phyloP scores from a whole-genome alignment of 1,284 basidiomycete genomes.

The Sphagnurus paluster region DNA sequence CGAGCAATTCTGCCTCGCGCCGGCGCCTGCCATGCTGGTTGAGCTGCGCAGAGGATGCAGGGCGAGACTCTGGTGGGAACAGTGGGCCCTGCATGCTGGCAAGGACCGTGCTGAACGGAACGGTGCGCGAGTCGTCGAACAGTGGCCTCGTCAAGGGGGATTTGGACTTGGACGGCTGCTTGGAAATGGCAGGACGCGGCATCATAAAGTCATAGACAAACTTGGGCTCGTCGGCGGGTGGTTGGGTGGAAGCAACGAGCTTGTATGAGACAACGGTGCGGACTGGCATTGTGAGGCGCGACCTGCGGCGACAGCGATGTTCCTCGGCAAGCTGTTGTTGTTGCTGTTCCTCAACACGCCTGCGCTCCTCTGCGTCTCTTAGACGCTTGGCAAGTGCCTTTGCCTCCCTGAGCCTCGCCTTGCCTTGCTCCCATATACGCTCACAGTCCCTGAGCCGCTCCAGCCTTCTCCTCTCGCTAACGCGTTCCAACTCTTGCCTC shows the following conservation, averaged over 20 bases:
- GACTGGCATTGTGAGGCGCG: background rate
- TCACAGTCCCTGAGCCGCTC: conserved; percentile 48
- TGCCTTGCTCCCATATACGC: conserved; percentile 53
- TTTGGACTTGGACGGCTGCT: conserved; percentile 10
- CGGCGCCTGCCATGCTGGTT: conserved; percentile 25
- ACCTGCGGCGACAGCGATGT: background rate
- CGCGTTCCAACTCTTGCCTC: conserved; percentile 32
- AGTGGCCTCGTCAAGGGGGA: conserved; percentile 19
- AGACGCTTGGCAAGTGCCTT: conserved; percentile 34
- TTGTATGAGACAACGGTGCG: conserved; percentile 31
- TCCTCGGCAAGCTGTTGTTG: background rate
- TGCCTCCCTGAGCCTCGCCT: conserved; percentile 42
- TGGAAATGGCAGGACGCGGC: conserved; percentile 6
- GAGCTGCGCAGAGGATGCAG: conserved; percentile 13
- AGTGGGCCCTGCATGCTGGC: conserved; percentile 59
- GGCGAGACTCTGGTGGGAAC: conserved; percentile 45
- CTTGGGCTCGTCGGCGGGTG: conserved; percentile 12
- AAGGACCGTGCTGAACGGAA: conserved; percentile 59
- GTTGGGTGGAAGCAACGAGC: conserved; percentile 10
- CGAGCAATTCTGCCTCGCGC: conserved; percentile 41
- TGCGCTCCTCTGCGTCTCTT: conserved; percentile 37
- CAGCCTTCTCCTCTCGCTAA: conserved; percentile 36
- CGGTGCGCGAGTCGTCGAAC: conserved; percentile 35
- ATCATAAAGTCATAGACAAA: conserved; percentile 36
- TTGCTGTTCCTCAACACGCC: conserved; percentile 24